Base-by-base conservation (phyloP, 2,329 filamentous ascomycete species). In the Ramularia collo-cygni region DNA sequence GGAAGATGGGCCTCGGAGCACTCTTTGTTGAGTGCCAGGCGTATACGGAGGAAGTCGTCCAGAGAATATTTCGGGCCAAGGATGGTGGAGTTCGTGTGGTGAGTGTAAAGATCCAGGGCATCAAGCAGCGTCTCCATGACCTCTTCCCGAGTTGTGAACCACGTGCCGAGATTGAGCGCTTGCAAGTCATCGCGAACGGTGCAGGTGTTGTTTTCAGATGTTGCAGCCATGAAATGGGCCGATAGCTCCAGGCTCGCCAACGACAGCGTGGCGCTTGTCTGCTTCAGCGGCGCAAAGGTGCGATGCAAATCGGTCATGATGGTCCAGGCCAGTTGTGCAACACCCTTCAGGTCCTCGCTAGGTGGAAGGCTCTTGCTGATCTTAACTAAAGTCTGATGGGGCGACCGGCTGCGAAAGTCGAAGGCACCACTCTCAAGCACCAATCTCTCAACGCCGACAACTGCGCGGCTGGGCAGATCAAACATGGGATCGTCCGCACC, bases 361-460 rank as follows among this genome's bases (percentile, higher is more conserved):
- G 36, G 21, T 9, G 50, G 48, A 43, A 59, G 38, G 29, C 44
- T 54, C 44, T 55, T 55, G 36, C 48, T 41, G 17, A 95, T 72
- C 66, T 96, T 96, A 51, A 87, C 74, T 29, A 96, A 70, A 15
- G 86, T 72, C 48, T 88, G 85, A 53, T 95, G 87, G 1, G 90
- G 88, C 55, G 94, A 84, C 27, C 88, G 81, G 42, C 81, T 89
- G 26, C 89, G 80, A 59, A 96, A 96, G 63, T 98, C 90, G 63
- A 98, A 98, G 47, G 85, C 83, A 19, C 89, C 83, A 2, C 86
- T 83, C 65, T 98, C 92, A 37, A 98, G 80, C 64, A 96, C 93
- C 40, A 94, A 76, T 4, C 92, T 78, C 65, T 98, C 92, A 3
- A 96, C 76, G 2, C 86, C 87, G 47, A 95, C 88, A 49, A 95